Conservation (phyloP, 306 rosid genomes). For the Dalbergia cultrata region DNA sequence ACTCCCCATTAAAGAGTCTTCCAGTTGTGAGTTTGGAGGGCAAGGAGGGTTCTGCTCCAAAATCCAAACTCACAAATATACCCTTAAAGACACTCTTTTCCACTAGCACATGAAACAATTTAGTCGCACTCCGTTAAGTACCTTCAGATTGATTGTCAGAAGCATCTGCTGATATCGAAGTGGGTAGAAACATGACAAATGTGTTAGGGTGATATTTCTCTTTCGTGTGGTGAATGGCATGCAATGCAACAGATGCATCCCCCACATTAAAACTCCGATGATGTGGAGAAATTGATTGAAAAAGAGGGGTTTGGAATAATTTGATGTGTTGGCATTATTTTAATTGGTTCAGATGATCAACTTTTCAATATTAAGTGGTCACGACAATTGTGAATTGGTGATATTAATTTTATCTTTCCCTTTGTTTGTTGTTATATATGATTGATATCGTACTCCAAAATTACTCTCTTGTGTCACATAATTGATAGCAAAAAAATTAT, state of each 20-base stretch:
- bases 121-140: not conserved
- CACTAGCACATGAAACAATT: not conserved
- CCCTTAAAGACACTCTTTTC: no score
- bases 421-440: not conserved
- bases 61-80: no score
- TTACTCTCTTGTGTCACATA: not conserved
- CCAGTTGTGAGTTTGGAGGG: no score
- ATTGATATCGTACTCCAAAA: not conserved
- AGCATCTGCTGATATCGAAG: constrained; percentile 3
- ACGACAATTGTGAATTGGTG: not conserved
- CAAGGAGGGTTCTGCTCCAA: no score
- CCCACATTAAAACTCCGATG: not conserved
- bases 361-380: not conserved
- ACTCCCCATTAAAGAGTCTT: no score
- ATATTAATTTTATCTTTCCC: not conserved
- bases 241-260: not conserved
- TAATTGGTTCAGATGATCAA: not conserved
- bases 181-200: constrained; percentile 1
- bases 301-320: not conserved
- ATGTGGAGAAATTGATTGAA: not conserved
- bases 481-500: not conserved
- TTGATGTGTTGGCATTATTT: not conserved
- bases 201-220: constrained; percentile 28
- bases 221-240: constrained; percentile 18
- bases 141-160: not conserved